phyloP scores from a whole-genome alignment of 148 eudicot species.

The Silene conica region DNA sequence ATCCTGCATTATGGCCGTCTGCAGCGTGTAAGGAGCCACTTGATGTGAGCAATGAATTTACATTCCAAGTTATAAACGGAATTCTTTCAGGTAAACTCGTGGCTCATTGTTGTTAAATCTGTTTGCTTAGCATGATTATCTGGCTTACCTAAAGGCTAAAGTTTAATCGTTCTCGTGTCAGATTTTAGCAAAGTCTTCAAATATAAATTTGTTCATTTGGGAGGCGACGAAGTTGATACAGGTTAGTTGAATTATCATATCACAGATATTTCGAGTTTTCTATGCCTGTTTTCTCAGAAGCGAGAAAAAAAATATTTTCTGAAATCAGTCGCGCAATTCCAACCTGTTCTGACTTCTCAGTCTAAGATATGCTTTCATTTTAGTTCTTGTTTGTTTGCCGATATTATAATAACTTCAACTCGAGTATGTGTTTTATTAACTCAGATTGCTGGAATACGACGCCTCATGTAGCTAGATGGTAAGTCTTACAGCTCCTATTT shows the following conservation, averaged over 20 bases:
- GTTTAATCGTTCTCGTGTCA: conserved; percentile 34
- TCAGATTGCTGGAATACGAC: conserved; percentile 86
- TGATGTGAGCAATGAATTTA: conserved; percentile 90
- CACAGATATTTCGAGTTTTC: background rate
- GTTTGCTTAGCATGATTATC: background rate
- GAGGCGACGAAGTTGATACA: conserved; percentile 96
- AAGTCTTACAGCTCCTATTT: conserved; percentile 6
- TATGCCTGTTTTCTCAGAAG: background rate
- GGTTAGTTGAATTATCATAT: conserved; percentile 36
- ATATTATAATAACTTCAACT: background rate
- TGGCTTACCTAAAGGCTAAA: background rate
- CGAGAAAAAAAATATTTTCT: background rate
- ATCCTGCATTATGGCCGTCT: conserved; percentile 84
- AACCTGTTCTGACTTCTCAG: background rate
- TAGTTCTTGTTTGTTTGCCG: background rate
- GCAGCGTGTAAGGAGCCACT: conserved; percentile 70
- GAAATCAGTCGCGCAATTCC: background rate
- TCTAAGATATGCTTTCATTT: conserved; percentile 7
- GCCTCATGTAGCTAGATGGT: conserved; percentile 54
- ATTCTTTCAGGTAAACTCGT: conserved; percentile 65
- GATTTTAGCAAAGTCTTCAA: conserved; percentile 91
- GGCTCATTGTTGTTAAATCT: background rate
- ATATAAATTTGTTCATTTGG: conserved; percentile 75
- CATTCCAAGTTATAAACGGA: conserved; percentile 79
- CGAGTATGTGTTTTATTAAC: conserved; percentile 17